Percentiles rank a stretch among this genome's conserved stretches.
These are phyloP conservation scores for Termitomyces sp. DNA, from an alignment of 768 basidiomycete species.

Conservation along the genomic window DNA sequence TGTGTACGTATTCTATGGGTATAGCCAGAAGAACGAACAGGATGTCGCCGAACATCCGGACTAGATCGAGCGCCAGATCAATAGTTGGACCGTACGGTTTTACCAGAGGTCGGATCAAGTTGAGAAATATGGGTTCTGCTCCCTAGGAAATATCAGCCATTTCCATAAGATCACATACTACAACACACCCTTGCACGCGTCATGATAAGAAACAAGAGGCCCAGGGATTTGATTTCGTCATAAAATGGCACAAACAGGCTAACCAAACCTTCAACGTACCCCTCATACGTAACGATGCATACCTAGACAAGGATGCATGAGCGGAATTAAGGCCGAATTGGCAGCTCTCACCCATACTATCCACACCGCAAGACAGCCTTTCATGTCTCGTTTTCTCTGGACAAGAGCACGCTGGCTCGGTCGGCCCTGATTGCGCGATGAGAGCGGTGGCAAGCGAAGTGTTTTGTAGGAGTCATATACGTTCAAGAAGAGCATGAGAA, in stretches of 20 bases:
- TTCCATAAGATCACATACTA: constrained; percentile 16
- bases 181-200: constrained; percentile 59
- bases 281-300: constrained; percentile 65
- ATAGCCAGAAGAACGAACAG: constrained; percentile 35
- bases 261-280: constrained; percentile 55
- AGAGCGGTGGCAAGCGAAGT: constrained; percentile 59
- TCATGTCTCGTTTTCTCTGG: constrained; percentile 80
- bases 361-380: constrained; percentile 81
- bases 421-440: constrained; percentile 46
- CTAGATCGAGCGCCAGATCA: constrained; percentile 58
- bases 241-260: constrained; percentile 80
- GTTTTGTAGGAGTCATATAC: constrained; percentile 84
- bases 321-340: constrained; percentile 1
- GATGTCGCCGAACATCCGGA: constrained; percentile 61
- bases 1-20: constrained; percentile 28
- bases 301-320: constrained; percentile 36
- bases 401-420: constrained; percentile 64
- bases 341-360: constrained; percentile 65
- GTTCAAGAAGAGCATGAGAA: constrained; percentile 70
- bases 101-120: constrained; percentile 72
- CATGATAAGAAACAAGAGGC: constrained; percentile 67
- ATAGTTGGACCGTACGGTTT: constrained; percentile 68
- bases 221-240: constrained; percentile 71
- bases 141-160: constrained; percentile 42
- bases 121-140: constrained; percentile 79